These are phyloP conservation scores for Ephemerocybe angulata DNA, from an alignment of 768 basidiomycete species.

Conservation along the genomic window DNA sequence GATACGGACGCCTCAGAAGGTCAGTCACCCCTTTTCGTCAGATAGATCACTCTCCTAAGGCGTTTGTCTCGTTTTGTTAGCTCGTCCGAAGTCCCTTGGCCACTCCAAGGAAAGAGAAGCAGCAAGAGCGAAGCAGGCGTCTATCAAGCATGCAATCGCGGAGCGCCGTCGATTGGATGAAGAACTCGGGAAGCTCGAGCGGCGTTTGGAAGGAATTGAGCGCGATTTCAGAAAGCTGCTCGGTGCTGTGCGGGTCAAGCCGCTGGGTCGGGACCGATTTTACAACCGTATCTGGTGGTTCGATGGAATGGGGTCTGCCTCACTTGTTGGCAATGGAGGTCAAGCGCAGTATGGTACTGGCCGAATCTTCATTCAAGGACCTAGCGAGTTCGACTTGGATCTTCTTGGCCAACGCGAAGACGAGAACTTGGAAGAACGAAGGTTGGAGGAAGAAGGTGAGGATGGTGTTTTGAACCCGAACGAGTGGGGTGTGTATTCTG, in stretches of 20 bases:
- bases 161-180: slow-evolving; percentile 85
- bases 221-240: slow-evolving; percentile 90
- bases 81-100: slow-evolving; percentile 33
- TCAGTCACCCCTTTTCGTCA: not conserved
- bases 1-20: slow-evolving; percentile 68
- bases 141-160: slow-evolving; percentile 74
- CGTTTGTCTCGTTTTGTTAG: not conserved
- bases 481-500: slow-evolving; percentile 91
- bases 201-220: slow-evolving; percentile 81
- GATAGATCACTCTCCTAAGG: no score
- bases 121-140: slow-evolving; percentile 72
- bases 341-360: slow-evolving; percentile 84
- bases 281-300: slow-evolving; percentile 98
- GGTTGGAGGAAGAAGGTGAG: slow-evolving; percentile 77
- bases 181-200: slow-evolving; percentile 79
- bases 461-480: slow-evolving; percentile 67
- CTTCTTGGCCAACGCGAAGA: slow-evolving; percentile 57
- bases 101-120: slow-evolving; percentile 80
- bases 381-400: slow-evolving; percentile 76
- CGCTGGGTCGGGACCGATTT: slow-evolving; percentile 89
- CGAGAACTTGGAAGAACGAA: slow-evolving; percentile 55
- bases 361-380: slow-evolving; percentile 89
- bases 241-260: slow-evolving; percentile 81
- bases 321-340: slow-evolving; percentile 74
- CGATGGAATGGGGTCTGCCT: slow-evolving; percentile 88